Evolutionary conservation across 495 filamentous ascomycete species (phyloP).

Genomic region (Penicillium subrubescens): DNA sequence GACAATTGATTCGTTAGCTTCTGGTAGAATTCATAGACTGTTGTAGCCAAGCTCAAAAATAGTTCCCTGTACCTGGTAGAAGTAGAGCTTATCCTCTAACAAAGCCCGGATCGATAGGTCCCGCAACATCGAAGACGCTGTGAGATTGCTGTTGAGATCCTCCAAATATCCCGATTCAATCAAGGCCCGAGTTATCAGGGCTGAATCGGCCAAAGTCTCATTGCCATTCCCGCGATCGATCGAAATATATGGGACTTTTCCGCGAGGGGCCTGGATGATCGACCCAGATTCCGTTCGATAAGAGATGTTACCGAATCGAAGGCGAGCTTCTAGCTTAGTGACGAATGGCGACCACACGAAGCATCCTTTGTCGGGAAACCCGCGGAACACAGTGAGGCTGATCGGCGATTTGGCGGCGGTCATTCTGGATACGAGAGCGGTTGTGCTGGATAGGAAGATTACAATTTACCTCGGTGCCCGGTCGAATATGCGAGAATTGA

Average conservation of each 20-base stretch:
- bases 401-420: not conserved
- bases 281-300: slow-evolving; percentile 53
- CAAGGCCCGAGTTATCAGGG: slow-evolving; percentile 53
- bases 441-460: not conserved
- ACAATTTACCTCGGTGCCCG: not conserved
- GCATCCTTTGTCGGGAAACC: slow-evolving; percentile 38
- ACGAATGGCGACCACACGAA: slow-evolving; percentile 68
- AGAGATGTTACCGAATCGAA: slow-evolving; percentile 53
- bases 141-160: slow-evolving; percentile 50
- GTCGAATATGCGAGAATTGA: not conserved
- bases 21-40: not conserved
- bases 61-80: slow-evolving; percentile 43
- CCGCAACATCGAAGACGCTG: slow-evolving; percentile 36
- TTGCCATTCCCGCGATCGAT: slow-evolving; percentile 18
- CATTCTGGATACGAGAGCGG: not conserved
- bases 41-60: not conserved
- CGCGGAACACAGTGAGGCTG: slow-evolving; percentile 49
- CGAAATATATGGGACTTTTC: slow-evolving; percentile 62
- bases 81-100: slow-evolving; percentile 64
- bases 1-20: not conserved
- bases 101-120: slow-evolving; percentile 57
- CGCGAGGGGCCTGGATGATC: slow-evolving; percentile 44
- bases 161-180: slow-evolving; percentile 40
- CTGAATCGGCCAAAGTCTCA: slow-evolving; percentile 46
- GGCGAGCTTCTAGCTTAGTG: slow-evolving; percentile 63